These are phyloP conservation scores for Auriscalpium microsporum DNA, from an alignment of 768 basidiomycete genomes.

Conservation along the genomic window DNA sequence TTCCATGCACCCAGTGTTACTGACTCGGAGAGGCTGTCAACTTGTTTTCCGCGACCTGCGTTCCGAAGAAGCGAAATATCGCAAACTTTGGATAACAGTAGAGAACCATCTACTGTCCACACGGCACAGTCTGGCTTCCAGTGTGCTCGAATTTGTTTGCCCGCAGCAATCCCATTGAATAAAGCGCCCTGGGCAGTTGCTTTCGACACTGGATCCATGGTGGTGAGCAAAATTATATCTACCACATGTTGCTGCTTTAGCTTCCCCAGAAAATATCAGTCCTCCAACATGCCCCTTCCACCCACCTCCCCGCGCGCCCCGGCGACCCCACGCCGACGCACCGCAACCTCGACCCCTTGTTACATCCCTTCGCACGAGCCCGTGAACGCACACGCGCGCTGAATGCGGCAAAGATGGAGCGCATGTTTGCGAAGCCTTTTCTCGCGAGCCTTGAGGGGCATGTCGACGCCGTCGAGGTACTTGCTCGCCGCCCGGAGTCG, in stretches of 20 bases:
- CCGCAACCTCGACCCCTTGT: slow-evolving; percentile 88
- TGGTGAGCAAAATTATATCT: background rate
- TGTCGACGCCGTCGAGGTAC: slow-evolving; percentile 84
- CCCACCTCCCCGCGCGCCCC: slow-evolving; percentile 62
- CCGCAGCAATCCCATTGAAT: too few species aligned
- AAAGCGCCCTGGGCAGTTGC: background rate
- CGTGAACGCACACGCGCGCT: slow-evolving; percentile 90
- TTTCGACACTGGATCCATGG: background rate
- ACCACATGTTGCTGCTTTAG: too few species aligned
- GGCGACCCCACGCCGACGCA: slow-evolving; percentile 85
- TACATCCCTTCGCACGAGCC: slow-evolving; percentile 90
- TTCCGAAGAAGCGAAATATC: too few species aligned
- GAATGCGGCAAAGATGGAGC: slow-evolving; percentile 93
- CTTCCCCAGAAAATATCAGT: slow-evolving; percentile 70
- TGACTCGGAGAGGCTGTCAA: too few species aligned
- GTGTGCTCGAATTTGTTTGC: too few species aligned
- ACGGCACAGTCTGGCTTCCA: too few species aligned
- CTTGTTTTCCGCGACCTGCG: too few species aligned
- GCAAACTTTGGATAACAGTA: too few species aligned
- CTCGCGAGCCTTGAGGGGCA: slow-evolving; percentile 87
- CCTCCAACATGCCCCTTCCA: slow-evolving; percentile 72
- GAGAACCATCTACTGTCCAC: too few species aligned
- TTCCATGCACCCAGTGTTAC: too few species aligned
- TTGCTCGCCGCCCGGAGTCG: slow-evolving; percentile 64
- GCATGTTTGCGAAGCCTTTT: slow-evolving; percentile 98